Conservation (phyloP, 139 green algal genomes). For the Eudorina sp. region DNA sequence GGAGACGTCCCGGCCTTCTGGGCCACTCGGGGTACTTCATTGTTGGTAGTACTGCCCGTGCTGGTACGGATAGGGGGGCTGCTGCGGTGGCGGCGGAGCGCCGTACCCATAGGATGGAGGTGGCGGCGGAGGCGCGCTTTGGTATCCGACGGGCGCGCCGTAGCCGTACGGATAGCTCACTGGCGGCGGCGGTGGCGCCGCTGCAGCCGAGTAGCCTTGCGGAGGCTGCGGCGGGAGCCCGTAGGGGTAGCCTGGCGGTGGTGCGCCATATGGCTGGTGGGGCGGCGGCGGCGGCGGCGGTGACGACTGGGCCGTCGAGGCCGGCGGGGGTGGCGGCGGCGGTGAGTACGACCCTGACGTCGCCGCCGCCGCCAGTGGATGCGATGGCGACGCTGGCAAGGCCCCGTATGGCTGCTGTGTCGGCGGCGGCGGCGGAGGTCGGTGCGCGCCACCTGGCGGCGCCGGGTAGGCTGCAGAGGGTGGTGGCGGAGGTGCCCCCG, state of each 20-base stretch:
- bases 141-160: background rate
- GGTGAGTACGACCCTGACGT: background rate
- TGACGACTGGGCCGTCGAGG: too few relatives aligned
- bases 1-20: too few relatives aligned
- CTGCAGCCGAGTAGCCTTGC: background rate
- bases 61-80: slow-evolving; percentile 41
- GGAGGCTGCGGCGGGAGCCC: background rate
- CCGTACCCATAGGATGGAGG: slow-evolving; percentile 7
- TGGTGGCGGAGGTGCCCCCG: background rate
- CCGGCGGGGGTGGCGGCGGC: too few relatives aligned
- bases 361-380: too few relatives aligned
- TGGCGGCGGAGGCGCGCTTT: slow-evolving; percentile 11
- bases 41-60: slow-evolving; percentile 34
- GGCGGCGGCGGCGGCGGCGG: background rate
- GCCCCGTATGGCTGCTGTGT: background rate
- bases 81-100: background rate
- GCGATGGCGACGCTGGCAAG: background rate
- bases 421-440: background rate
- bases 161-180: background rate
- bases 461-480: slow-evolving; percentile 39
- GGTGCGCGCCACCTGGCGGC: background rate
- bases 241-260: background rate
- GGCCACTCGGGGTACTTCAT: background rate
- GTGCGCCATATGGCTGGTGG: slow-evolving; percentile 1
- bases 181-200: background rate